Conservation (phyloP, 345 rosid genomes). For the Eucalyptus grandis region DNA sequence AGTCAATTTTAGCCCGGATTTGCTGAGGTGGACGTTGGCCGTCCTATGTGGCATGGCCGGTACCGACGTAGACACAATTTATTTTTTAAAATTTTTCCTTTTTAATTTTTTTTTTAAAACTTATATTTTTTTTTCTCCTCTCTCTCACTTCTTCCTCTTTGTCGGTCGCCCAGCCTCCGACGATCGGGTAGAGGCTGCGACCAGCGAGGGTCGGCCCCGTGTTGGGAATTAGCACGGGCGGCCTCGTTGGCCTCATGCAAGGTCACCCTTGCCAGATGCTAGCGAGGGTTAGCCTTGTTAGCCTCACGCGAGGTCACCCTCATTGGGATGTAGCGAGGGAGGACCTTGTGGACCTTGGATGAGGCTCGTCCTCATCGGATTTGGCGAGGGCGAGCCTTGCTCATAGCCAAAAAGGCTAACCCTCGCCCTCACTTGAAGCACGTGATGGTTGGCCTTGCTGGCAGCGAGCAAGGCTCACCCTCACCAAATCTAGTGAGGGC, state of each 20-base stretch:
- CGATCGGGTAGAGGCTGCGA: fast-evolving
- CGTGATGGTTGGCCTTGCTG: fast-evolving
- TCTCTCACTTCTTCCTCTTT: too few relatives aligned
- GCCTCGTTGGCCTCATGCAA: fast-evolving
- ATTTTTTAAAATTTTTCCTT: too few relatives aligned
- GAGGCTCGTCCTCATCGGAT: fast-evolving
- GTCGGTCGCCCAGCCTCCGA: fast-evolving
- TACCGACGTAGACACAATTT: fast-evolving
- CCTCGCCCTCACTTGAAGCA: too few relatives aligned
- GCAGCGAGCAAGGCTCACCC: too few relatives aligned
- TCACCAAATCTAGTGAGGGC: fast-evolving
- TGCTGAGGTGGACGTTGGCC: fast-evolving
- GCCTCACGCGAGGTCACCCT: too few relatives aligned
- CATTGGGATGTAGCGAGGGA: fast-evolving
- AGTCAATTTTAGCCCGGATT: fast-evolving
- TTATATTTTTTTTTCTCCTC: too few relatives aligned
- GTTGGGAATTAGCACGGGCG: fast-evolving
- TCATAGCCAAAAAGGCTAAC: fast-evolving
- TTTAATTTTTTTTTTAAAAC: too few relatives aligned
- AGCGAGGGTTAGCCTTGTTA: too few relatives aligned
- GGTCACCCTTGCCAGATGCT: fast-evolving
- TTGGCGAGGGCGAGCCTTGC: fast-evolving
- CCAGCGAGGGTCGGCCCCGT: fast-evolving
- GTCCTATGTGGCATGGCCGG: fast-evolving
- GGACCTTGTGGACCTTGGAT: fast-evolving